phyloP scores from a whole-genome alignment of 2,329 filamentous ascomycete species.

The Parafenestella ontariensis region DNA sequence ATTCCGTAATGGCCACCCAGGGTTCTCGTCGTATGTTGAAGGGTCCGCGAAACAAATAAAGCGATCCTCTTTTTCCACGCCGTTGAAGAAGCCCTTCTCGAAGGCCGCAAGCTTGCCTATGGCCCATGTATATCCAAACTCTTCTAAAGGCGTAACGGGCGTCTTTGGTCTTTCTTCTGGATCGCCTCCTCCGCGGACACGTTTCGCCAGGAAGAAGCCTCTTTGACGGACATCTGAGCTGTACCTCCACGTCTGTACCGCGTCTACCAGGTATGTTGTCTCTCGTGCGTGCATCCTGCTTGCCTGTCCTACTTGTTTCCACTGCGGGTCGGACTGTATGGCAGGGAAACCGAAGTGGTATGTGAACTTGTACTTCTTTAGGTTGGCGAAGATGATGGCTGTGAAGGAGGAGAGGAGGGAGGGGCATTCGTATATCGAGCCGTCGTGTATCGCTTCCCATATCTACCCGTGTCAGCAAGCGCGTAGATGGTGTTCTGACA shows the following conservation, averaged over 20 bases:
- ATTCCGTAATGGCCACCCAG: constrained; percentile 93
- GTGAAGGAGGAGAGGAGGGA: constrained; percentile 89
- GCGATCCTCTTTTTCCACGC: constrained; percentile 72
- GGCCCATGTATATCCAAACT: constrained; percentile 76
- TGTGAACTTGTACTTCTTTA: constrained; percentile 97
- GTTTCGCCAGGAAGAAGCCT: constrained; percentile 96
- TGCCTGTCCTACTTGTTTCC: constrained; percentile 61
- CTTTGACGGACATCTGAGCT: constrained; percentile 81
- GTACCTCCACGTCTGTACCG: constrained; percentile 87
- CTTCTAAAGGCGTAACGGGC: constrained; percentile 60
- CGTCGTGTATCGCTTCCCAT: constrained; percentile 97
- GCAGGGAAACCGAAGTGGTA: constrained; percentile 98
- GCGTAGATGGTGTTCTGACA: too few species aligned
- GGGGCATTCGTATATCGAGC: constrained; percentile 93
- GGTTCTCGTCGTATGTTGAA: constrained; percentile 85
- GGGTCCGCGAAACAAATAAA: constrained; percentile 91
- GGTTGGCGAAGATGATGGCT: constrained; percentile 88
- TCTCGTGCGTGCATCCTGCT: constrained; percentile 69
- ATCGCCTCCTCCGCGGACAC: constrained; percentile 55
- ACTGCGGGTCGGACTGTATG: constrained; percentile 84
- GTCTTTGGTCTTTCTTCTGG: constrained; percentile 50
- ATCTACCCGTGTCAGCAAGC: constrained; percentile 64
- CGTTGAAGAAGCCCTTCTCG: constrained; percentile 86
- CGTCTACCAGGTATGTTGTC: constrained; percentile 79
- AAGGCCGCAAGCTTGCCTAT: constrained; percentile 78